phyloP scores from a whole-genome alignment of 352 stramenopile genomes.

The Bremia lactucae region DNA sequence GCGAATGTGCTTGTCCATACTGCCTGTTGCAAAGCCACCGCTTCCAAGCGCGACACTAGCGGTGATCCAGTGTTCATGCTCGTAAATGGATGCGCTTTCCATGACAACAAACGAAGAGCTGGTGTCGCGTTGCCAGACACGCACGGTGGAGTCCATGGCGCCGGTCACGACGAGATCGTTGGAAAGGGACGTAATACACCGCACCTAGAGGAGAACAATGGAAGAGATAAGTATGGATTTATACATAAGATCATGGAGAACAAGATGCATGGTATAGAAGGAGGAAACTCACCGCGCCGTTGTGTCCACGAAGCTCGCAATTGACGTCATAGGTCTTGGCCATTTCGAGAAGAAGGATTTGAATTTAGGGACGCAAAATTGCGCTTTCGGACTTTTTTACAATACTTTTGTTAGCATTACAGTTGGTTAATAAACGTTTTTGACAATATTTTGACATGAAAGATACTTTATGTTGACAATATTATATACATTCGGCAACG shows the following conservation, averaged over 20 bases:
- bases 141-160: conserved; percentile 63
- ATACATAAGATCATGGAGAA: conserved; percentile 1
- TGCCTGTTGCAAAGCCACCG: conserved; percentile 60
- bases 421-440: too few species aligned
- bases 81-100: conserved; percentile 49
- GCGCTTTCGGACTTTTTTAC: too few species aligned
- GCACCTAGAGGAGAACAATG: conserved; percentile 33
- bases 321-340: conserved; percentile 26
- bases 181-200: conserved; percentile 38
- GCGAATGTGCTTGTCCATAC: conserved; percentile 74
- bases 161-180: conserved; percentile 54
- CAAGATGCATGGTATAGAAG: not conserved
- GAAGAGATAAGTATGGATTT: not conserved
- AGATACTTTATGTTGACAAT: too few species aligned
- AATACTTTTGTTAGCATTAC: too few species aligned
- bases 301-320: conserved; percentile 59
- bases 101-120: conserved; percentile 26
- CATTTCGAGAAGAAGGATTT: too few species aligned
- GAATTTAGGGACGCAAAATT: too few species aligned
- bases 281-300: conserved; percentile 47
- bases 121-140: conserved; percentile 36
- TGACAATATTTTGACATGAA: too few species aligned
- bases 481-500: too few species aligned
- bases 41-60: conserved; percentile 31
- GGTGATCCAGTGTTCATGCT: conserved; percentile 81